A percentile compares a stretch with the other conserved stretches of the same genome.
These are phyloP conservation scores for Eragrostis tef DNA, from an alignment of 202 grass and related monocot species.

Conservation along the genomic window DNA sequence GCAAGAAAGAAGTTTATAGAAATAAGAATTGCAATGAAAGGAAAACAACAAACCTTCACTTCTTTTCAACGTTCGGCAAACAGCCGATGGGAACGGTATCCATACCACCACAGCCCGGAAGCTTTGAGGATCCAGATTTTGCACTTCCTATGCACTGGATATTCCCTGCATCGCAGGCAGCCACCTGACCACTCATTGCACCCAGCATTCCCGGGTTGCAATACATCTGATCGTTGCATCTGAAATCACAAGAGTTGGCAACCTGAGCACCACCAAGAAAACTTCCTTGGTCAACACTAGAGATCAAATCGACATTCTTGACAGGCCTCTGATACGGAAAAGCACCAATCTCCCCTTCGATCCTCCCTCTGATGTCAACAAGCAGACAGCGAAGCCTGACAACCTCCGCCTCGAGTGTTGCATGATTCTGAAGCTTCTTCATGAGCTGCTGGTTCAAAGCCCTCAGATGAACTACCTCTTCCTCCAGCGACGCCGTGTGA, in stretches of 20 bases:
- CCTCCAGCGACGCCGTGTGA: conserved; percentile 66
- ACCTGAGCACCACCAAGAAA: conserved; percentile 52
- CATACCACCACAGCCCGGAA: conserved; percentile 53
- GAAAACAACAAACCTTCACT: conserved; percentile 61
- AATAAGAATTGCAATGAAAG: neutral
- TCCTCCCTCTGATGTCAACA: conserved; percentile 89
- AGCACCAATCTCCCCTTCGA: conserved; percentile 88
- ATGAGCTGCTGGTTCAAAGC: conserved; percentile 69
- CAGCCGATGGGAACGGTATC: conserved; percentile 47
- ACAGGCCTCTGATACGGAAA: conserved; percentile 74
- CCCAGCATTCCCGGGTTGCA: conserved; percentile 68
- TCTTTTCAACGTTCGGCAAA: conserved; percentile 61
- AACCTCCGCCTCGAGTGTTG: conserved; percentile 70
- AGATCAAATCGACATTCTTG: conserved; percentile 43
- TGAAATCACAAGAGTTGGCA: conserved; percentile 77
- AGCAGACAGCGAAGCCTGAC: conserved; percentile 78
- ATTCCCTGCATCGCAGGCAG: conserved; percentile 53
- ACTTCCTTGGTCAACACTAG: conserved; percentile 49
- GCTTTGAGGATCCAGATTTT: conserved; percentile 62
- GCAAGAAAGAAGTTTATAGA: too few relatives aligned
- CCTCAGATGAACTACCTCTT: conserved; percentile 70
- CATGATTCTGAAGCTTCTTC: conserved; percentile 73
- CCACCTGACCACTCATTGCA: conserved; percentile 47
- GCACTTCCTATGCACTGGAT: conserved; percentile 57
- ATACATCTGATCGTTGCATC: conserved; percentile 75